Evolutionary conservation across 306 rosid genomes (phyloP), one percentile per base, ranked within the genome.

Genomic region (Elaeagnus macrophylla): DNA sequence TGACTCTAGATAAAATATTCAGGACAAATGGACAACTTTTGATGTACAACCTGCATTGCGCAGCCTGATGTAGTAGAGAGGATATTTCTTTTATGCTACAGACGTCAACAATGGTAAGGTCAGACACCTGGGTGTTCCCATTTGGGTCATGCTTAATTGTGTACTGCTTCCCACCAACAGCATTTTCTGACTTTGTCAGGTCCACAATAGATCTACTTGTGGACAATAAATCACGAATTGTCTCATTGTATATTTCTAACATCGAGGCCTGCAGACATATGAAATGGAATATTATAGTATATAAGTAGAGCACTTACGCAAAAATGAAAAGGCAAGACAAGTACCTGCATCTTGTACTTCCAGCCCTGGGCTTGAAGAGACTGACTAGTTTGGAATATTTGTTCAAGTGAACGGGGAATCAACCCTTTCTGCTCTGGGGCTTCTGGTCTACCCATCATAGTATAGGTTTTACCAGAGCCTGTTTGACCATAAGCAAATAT

Each of bases 401-500:
- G 96, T 69, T 91, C 97, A 3, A 91, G 72, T 8, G 97, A 83
- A 48, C 94, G 95, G 1, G 97, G 97, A 50, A 91, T 91, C 72
- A 91, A 47, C 54, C 97, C 97, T 79, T 84, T 91, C 56, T 84
- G 70, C 19, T 82, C 97, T 8, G 83, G 62, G 47, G 79, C 69
- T 41, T 81, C 88, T 14, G 97, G 94, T 56, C 74, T 83, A 16
- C 97, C 97, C 91, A 90, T 86, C 97, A 89, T 89, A 37, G 97
- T 89, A 57, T 81, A 81, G 25, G 97, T 89, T 73, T 89, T 85
- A 9, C 95, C 97, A 5, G 97, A 86, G 13, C 97, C 95, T 0
- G 97, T 86, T 59, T 90, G 97, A 41, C 97, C 97, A n/a, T 90
- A 90, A 10, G 97, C 97, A 74, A 90, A 90, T 61, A 90, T 90